Conservation (phyloP, 2,329 filamentous ascomycete species). For the Trichoderma asperellum region DNA sequence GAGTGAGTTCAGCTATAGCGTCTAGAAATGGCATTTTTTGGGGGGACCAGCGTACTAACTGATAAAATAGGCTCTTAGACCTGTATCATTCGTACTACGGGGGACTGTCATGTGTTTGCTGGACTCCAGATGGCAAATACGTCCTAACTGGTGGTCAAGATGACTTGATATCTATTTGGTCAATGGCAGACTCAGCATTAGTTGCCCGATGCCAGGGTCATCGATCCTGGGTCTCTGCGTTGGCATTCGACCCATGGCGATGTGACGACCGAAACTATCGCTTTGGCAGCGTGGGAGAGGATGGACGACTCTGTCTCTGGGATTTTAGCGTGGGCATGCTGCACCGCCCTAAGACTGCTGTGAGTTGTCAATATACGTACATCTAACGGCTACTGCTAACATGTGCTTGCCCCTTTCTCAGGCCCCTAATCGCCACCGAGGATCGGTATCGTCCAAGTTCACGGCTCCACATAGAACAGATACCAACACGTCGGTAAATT, state of each 20-base stretch:
- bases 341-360: constrained; percentile 77
- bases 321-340: constrained; percentile 98
- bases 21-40: neutral
- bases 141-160: constrained; percentile 94
- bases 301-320: constrained; percentile 89
- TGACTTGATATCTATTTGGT: constrained; percentile 96
- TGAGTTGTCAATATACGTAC: constrained; percentile 49
- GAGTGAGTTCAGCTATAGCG: constrained; percentile 58
- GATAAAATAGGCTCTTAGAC: constrained; percentile 69
- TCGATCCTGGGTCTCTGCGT: constrained; percentile 90
- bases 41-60: constrained; percentile 28
- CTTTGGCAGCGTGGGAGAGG: constrained; percentile 94
- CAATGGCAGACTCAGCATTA: constrained; percentile 77
- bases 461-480: constrained; percentile 59
- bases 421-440: constrained; percentile 48
- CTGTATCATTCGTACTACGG: constrained; percentile 93
- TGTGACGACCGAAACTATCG: constrained; percentile 95
- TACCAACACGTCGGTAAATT: constrained; percentile 61
- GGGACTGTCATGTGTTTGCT: constrained; percentile 88
- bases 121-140: constrained; percentile 97
- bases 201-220: constrained; percentile 94
- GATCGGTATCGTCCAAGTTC: constrained; percentile 57
- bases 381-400: neutral
- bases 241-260: constrained; percentile 95
- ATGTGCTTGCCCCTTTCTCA: neutral